Base-by-base conservation (phyloP, 306 rosid genomes). In the Casuarina glauca region DNA sequence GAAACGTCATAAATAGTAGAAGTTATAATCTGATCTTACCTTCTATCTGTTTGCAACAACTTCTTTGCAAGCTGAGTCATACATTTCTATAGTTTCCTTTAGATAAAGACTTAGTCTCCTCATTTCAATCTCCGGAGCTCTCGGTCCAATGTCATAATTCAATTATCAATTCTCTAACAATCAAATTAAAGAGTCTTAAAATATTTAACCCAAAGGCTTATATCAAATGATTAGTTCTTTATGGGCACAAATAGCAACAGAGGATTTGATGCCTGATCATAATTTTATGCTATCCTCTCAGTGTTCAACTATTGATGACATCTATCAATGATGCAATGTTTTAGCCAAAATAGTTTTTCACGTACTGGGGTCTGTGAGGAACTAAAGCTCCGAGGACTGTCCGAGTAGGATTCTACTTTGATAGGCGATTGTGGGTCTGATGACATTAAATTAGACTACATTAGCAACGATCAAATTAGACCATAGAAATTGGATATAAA, bases 41-140 rank as follows among this genome's bases (percentile, higher is more conserved):
- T 69, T 86, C 8, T 70, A 62, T 57, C 82, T 83, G 44, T 91
- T 92, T 75, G 32, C 74, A 67, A 72, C n/a, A 66, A 87, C 92
- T 81, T 95, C 91, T 81, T 70, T 82, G 89, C 89, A 88, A 46
- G 79, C 90, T 70, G 86, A 72, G 55, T 81, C 79, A 80, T 87
- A 92, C 76, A 82, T 81, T 42, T 92, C 92, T 61, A 82, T 76
- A 39, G 90, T 83, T 81, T 85, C 85, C 83, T 82, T 80, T 76
- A 92, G 44, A 74, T 95, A 87, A 55, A 50, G 60, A 78, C 73
- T 84, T 74, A 92, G 60, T 82, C 76, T 89, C 78, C 38, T 84
- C 85, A 89, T 86, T 76, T 89, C 93, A 3, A 38, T 54, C 70
- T 95, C 96, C 50, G 91, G 80, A 54, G 26, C 49, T 61, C 75